phyloP scores from a whole-genome alignment of 2,329 filamentous ascomycete species.

The Xylaria sp. region DNA sequence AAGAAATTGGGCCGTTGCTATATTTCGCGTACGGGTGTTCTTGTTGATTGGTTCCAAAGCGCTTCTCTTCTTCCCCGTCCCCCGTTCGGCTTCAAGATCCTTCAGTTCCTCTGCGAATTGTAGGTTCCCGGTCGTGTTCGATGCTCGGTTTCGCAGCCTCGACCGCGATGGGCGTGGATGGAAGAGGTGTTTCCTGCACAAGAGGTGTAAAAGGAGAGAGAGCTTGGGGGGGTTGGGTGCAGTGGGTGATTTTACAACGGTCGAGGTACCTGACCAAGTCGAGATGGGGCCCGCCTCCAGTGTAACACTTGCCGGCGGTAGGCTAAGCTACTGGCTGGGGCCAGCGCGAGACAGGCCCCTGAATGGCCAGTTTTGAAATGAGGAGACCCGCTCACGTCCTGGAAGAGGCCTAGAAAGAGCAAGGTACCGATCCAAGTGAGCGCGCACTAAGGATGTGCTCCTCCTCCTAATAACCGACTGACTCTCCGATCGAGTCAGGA shows the following conservation, averaged over 20 bases:
- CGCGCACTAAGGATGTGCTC: neutral
- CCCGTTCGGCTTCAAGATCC: conserved; percentile 24
- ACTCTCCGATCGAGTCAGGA: conserved; percentile 17
- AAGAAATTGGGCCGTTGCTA: conserved; percentile 26
- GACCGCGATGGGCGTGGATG: conserved; percentile 21
- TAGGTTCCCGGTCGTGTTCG: conserved; percentile 21
- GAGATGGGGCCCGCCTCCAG: conserved; percentile 33
- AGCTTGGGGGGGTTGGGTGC: conserved; percentile 29
- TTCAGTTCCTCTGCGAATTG: conserved; percentile 8
- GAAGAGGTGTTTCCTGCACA: conserved; percentile 22
- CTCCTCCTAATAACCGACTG: neutral
- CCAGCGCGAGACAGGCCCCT: conserved; percentile 9
- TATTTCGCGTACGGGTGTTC: conserved; percentile 18
- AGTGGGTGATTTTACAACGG: conserved; percentile 36
- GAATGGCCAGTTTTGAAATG: conserved; percentile 35
- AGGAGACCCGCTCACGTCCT: conserved; percentile 29
- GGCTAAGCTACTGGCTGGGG: conserved; percentile 24
- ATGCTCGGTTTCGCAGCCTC: conserved; percentile 22
- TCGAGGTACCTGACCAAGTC: conserved; percentile 33
- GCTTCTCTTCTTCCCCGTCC: conserved; percentile 26
- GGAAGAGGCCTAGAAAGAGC: conserved; percentile 23
- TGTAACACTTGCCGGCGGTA: conserved; percentile 32
- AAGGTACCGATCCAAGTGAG: conserved; percentile 33
- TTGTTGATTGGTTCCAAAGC: conserved; percentile 5
- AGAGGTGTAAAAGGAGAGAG: conserved; percentile 24